Percentiles rank a stretch among this genome's conserved stretches.
phyloP scores from a whole-genome alignment of 441 rosid genomes.

The Corymbia calophylla region DNA sequence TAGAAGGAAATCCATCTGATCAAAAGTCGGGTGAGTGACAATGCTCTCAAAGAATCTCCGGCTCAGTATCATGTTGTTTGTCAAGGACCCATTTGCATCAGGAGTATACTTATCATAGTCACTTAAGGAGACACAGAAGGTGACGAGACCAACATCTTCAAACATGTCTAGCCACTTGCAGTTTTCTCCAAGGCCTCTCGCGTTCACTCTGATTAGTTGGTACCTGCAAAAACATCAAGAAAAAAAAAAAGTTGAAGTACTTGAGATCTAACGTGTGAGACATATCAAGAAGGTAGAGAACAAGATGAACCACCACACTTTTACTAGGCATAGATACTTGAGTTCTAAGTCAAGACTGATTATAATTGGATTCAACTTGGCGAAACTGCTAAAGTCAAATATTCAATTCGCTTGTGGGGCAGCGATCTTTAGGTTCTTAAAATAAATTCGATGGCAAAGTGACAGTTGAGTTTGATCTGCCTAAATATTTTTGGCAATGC shows the following conservation, averaged over 20 bases:
- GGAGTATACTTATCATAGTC: conserved; percentile 68
- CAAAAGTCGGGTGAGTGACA: conserved; percentile 77
- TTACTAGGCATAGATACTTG: not conserved
- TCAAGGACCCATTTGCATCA: conserved; percentile 38
- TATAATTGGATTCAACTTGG: not conserved
- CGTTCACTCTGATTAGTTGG: conserved; percentile 83
- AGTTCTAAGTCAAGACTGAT: not conserved
- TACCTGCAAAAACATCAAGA: conserved; percentile 38
- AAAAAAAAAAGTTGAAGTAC: not conserved
- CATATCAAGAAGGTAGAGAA: not conserved
- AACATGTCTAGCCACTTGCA: conserved; percentile 99
- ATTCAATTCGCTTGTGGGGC: not conserved
- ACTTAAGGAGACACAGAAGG: conserved; percentile 73
- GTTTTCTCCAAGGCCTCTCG: conserved; percentile 86
- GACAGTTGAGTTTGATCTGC: not conserved
- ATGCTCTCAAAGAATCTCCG: conserved; percentile 82
- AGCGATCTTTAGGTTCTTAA: not conserved
- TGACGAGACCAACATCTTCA: conserved; percentile 90
- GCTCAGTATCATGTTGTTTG: conserved; percentile 71
- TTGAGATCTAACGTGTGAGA: not conserved
- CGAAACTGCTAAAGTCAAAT: not conserved
- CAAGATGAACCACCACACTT: not conserved
- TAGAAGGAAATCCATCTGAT: conserved; percentile 84
- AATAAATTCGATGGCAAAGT: not conserved
- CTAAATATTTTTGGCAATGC: not conserved